Evolutionary conservation across 495 filamentous ascomycete genomes (phyloP), one percentile per base, ranked within the genome.

Genomic region (Podospora anserina): DNA sequence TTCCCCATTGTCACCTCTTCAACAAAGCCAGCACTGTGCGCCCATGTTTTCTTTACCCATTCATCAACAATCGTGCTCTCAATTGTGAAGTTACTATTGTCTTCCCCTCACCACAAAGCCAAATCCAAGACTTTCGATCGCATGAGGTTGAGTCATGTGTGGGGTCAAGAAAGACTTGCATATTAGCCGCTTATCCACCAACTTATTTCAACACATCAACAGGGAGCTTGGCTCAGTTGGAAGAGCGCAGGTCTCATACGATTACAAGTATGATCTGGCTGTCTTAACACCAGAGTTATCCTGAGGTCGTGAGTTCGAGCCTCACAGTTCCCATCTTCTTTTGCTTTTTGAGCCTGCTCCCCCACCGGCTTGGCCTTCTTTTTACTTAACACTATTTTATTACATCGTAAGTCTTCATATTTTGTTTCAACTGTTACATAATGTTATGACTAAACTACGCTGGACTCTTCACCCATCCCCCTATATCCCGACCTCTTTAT

Each of bases 181-280:
- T 49, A 49, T 49, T 49, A 49, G 0, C 13, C 39, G 13, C 39
- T 18, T 49, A 5, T 49, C 39, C 39, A 18, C 39, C 13, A 49
- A 0, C 1, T 19, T 20, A 49, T 7, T 44, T 28, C 55, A 16
- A 16, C 5, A 19, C 34, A n/a, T 23, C 39, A 39, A 6, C 58
- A 66, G 64, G 64, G 68, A 70, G 68, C 68, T 70, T 70, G 68
- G 68, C 64, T 70, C 68, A 70, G 68, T 70, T 70, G 68, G 64
- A 70, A 70, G 68, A 70, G 68, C 68, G 68, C 69, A 70, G 69
- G 69, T 70, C 69, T 70, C 69, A 70, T 70, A 68, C 49, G 58
- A 54, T 30, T 59, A 27, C 0, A 67, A 66, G 55, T 68, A 70
- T 70, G 69, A 68, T 70, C 69, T 56, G 56, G 65, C 63, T 60